Conservation (phyloP, 805 yeast genomes). For the Pichia thaimueangensis region DNA sequence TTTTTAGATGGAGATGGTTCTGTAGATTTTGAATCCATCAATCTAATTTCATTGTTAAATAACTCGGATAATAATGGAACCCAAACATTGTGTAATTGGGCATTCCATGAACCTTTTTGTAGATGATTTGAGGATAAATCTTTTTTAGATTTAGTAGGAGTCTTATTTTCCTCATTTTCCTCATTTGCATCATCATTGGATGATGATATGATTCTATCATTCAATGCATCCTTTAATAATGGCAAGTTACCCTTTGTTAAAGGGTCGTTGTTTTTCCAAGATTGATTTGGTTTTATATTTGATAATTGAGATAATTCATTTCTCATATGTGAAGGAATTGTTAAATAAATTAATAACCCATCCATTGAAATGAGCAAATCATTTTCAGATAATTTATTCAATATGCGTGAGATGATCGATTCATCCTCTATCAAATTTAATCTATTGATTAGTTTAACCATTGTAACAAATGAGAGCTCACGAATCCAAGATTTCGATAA, state of each 20-base stretch:
- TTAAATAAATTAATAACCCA: constrained; percentile 67
- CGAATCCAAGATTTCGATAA: constrained; percentile 74
- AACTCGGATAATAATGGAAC: constrained; percentile 45
- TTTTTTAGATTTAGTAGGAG: constrained; percentile 18
- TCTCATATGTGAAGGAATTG: constrained; percentile 35
- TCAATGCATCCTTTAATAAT: constrained; percentile 53
- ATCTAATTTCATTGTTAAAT: constrained; percentile 11
- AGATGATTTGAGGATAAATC: not conserved
- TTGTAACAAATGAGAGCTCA: constrained; percentile 70
- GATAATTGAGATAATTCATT: constrained; percentile 16
- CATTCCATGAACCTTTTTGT: constrained; percentile 69
- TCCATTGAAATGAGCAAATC: constrained; percentile 66
- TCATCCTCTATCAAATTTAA: constrained; percentile 18
- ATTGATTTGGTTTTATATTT: constrained; percentile 15
- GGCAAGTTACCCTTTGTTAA: constrained; percentile 62
- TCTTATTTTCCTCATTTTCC: constrained; percentile 26
- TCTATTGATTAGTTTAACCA: constrained; percentile 45
- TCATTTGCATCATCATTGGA: constrained; percentile 30
- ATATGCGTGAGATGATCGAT: constrained; percentile 16
- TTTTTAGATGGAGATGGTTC: constrained; percentile 33
- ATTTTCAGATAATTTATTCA: constrained; percentile 41
- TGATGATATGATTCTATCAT: constrained; percentile 42
- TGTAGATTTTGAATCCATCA: constrained; percentile 12
- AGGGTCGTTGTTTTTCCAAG: constrained; percentile 74
- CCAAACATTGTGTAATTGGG: constrained; percentile 77